Evolutionary conservation across 2,329 filamentous ascomycete species (phyloP).

Genomic region (Exophiala spinifera): DNA sequence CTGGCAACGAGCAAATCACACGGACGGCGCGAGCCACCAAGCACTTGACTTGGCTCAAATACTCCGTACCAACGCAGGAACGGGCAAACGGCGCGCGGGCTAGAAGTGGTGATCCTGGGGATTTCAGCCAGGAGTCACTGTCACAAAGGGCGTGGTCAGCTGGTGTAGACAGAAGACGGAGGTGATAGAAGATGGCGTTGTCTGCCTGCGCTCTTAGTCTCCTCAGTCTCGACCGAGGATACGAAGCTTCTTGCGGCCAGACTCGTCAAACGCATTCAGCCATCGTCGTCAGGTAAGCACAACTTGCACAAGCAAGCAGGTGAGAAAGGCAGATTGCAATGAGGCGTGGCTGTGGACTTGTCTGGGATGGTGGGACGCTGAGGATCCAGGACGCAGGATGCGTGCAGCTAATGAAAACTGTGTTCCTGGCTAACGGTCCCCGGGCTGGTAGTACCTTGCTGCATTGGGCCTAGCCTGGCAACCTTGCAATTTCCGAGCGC

Average conservation of each 20-base stretch:
- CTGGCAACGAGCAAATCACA: conserved; percentile 10
- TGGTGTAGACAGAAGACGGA: too few species aligned
- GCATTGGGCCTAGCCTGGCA: not conserved
- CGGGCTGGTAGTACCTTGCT: not conserved
- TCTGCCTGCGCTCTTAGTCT: too few species aligned
- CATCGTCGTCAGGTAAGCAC: too few species aligned
- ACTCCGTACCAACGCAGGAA: conserved; percentile 23
- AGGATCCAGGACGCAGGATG: not conserved
- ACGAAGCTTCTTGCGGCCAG: too few species aligned
- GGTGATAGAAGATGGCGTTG: too few species aligned
- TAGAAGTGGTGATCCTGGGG: conserved; percentile 8
- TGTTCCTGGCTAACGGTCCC: not conserved
- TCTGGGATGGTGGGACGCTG: not conserved
- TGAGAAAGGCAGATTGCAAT: not conserved
- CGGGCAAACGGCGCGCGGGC: conserved; percentile 10
- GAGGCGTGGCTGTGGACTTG: not conserved
- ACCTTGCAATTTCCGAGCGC: not conserved
- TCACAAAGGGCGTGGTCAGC: too few species aligned
- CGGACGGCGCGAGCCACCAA: not conserved
- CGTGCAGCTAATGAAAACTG: not conserved
- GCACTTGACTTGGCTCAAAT: not conserved
- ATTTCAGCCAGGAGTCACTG: not conserved
- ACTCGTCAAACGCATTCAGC: not conserved
- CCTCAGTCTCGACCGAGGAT: too few species aligned
- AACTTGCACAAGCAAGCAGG: not conserved